Percentiles rank a stretch among this genome's conserved stretches.
Conservation (phyloP, 768 basidiomycete genomes). For the Clitopilus hobsonii region DNA sequence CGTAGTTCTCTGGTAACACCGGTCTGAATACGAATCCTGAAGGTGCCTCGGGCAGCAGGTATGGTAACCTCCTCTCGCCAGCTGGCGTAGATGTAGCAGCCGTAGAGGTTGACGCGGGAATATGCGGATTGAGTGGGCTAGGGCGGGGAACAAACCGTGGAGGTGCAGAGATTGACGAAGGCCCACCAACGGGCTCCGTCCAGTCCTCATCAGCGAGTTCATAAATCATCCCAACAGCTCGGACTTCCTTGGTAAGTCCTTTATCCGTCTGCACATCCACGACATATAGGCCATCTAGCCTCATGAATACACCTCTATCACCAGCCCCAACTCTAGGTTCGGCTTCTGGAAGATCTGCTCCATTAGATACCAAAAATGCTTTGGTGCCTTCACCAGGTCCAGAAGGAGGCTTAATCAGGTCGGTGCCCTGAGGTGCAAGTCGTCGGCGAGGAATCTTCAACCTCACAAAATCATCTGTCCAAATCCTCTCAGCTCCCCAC, state of each 20-base stretch:
- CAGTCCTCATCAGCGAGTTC: conserved; percentile 77
- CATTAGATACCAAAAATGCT: conserved; percentile 18
- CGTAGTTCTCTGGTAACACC: conserved; percentile 56
- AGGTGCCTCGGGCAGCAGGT: conserved; percentile 59
- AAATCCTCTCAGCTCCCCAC: conserved; percentile 89
- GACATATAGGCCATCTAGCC: conserved; percentile 59
- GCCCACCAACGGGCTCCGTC: conserved; percentile 31
- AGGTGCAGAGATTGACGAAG: background rate
- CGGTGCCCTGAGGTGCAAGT: conserved; percentile 62
- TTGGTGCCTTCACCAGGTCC: conserved; percentile 41
- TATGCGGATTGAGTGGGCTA: conserved; percentile 5
- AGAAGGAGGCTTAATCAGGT: conserved; percentile 56
- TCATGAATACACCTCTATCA: conserved; percentile 68
- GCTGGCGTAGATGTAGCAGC: conserved; percentile 3
- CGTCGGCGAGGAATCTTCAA: conserved; percentile 65
- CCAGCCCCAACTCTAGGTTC: conserved; percentile 52
- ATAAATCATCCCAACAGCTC: conserved; percentile 70
- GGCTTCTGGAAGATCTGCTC: conserved; percentile 15
- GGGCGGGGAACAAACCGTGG: background rate
- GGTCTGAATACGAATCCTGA: conserved; percentile 65
- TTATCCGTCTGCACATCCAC: conserved; percentile 47
- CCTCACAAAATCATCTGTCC: conserved; percentile 81
- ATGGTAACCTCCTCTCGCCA: conserved; percentile 14
- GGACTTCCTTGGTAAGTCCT: conserved; percentile 48
- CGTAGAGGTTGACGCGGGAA: background rate